Percentiles rank a stretch among this genome's conserved stretches.
Evolutionary conservation across 1,139 yeast genomes (phyloP).

Genomic region (Petasospora rhodanensis): DNA sequence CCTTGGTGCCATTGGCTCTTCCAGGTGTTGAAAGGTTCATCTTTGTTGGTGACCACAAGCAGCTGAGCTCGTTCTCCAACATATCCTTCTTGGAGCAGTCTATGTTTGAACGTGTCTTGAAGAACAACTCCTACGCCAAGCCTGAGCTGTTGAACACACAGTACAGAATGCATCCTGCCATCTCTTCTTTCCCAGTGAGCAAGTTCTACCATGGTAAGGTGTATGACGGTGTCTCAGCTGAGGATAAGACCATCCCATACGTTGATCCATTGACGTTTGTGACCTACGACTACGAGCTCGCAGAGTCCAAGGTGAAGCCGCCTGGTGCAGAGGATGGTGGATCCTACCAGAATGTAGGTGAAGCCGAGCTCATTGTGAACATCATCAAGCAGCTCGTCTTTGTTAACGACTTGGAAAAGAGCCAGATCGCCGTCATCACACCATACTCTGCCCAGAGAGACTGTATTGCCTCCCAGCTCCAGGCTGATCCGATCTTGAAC

Average conservation of each 20-base stretch:
- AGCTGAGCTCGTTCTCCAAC: conserved; percentile 58
- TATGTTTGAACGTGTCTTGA: conserved; percentile 52
- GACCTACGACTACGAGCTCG: conserved; percentile 41
- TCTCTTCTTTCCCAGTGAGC: conserved; percentile 50
- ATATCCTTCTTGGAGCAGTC: conserved; percentile 57
- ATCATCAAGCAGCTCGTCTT: conserved; percentile 45
- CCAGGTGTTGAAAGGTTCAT: conserved; percentile 64
- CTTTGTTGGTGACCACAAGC: conserved; percentile 70
- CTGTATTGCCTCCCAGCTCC: conserved; percentile 46
- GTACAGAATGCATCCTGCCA: conserved; percentile 68
- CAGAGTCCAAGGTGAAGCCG: conserved; percentile 42
- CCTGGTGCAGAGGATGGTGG: conserved; percentile 38
- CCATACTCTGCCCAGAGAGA: conserved; percentile 75
- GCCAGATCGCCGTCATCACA: conserved; percentile 61
- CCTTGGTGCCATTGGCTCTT: conserved; percentile 64
- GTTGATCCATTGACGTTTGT: background rate
- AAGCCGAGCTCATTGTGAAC: conserved; percentile 43
- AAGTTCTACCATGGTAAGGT: conserved; percentile 31
- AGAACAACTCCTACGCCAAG: conserved; percentile 50
- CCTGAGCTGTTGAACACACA: conserved; percentile 71
- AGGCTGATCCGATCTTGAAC: conserved; percentile 49
- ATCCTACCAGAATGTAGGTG: conserved; percentile 51
- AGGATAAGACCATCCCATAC: conserved; percentile 37
- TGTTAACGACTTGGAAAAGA: conserved; percentile 46
- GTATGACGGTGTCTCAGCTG: conserved; percentile 18